Evolutionary conservation across 2,329 filamentous ascomycete species (phyloP), one percentile per base, ranked within the genome.

Genomic region (Amphichorda felina): DNA sequence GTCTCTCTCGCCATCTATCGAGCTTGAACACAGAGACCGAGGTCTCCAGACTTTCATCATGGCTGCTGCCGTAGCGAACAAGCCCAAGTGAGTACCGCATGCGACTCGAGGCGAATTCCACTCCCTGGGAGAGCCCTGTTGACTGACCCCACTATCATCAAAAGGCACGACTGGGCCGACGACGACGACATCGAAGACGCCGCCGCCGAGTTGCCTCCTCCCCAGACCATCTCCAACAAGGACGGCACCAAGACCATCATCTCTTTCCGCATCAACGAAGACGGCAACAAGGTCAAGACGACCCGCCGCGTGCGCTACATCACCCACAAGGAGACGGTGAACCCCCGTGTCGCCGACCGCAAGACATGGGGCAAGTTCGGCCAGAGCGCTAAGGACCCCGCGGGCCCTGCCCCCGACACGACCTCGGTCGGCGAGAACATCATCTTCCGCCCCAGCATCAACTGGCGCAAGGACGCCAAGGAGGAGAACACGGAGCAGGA

Each of bases 391-490:
- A 89, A 86, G 61, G 87, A 95, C 62, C 64, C 76, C 41, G 57
- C 74, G 3, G 91, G 91, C 24, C 91, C 91, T 32, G 82, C 85
- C 44, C 69, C 77, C 48, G 87, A 94, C 60, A 96, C 89, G 40
- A 95, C 89, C 38, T 86, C 79, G 28, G 82, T 96, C 29, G 91
- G 85, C 52, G 91, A 98, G 69, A 98, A 98, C 70, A 96, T 98
- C 61, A 79, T 93, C 57, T 96, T 98, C 81, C 74, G 84, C 45
- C 91, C 89, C 27, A 82, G 78, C 57, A 75, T 84, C 50, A 94
- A 93, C 72, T 98, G 87, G 88, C 89, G 88, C 69, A 79, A 83
- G 54, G 84, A 84, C 47, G 80, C 82, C 57, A 84, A 85, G 64
- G 82, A 82, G 57, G 83, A 89, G 65, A 73, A 76, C 64, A 75